Evolutionary conservation across 495 filamentous ascomycete species (phyloP).

Genomic region (Monascus purpureus): DNA sequence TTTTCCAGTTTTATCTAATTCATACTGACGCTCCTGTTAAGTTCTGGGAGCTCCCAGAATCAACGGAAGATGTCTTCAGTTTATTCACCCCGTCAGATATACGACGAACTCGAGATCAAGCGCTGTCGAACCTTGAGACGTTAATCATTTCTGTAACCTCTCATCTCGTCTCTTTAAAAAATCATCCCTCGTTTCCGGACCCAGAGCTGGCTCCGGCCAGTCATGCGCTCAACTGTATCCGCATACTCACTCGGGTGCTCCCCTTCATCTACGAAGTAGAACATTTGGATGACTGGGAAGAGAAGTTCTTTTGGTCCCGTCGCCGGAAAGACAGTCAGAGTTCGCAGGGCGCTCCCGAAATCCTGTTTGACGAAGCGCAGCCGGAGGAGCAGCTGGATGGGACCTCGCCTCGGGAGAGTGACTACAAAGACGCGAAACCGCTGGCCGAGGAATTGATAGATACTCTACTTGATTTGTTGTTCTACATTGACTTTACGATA

Average conservation of each 20-base stretch:
- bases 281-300: constrained; percentile 73
- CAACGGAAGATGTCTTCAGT: constrained; percentile 90
- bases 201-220: constrained; percentile 76
- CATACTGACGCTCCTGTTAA: constrained; percentile 20
- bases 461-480: constrained; percentile 76
- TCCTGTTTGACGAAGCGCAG: constrained; percentile 72
- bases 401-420: constrained; percentile 32
- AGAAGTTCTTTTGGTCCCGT: constrained; percentile 80
- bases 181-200: constrained; percentile 83
- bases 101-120: constrained; percentile 73
- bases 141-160: constrained; percentile 70
- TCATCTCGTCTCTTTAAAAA: constrained; percentile 65
- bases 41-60: constrained; percentile 98
- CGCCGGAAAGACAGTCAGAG: constrained; percentile 48
- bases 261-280: constrained; percentile 92
- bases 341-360: constrained; percentile 45
- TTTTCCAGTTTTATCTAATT: not conserved
- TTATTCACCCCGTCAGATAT: constrained; percentile 92
- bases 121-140: constrained; percentile 83
- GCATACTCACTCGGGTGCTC: constrained; percentile 78
- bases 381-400: constrained; percentile 32
- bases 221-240: constrained; percentile 86
- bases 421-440: constrained; percentile 73
- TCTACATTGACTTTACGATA: constrained; percentile 81
- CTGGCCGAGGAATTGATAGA: constrained; percentile 91